A percentile compares a stretch with the other conserved stretches of the same genome.
phyloP scores from a whole-genome alignment of 2,329 filamentous ascomycete genomes.

The Cladophialophora immunda region DNA sequence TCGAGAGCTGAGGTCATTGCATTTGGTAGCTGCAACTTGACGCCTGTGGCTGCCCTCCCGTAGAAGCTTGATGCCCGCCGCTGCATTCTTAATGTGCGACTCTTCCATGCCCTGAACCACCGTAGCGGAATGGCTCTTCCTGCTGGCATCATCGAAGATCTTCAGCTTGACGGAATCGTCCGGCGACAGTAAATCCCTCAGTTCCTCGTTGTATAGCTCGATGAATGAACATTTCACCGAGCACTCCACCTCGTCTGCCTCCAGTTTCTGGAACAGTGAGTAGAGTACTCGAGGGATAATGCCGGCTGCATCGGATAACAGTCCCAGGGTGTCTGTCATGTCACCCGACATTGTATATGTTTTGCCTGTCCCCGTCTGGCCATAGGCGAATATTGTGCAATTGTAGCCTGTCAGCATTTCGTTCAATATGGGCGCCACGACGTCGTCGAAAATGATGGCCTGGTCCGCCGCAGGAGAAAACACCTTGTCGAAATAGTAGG shows the following conservation, averaged over 20 bases:
- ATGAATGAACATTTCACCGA: slow-evolving; percentile 98
- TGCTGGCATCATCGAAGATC: slow-evolving; percentile 90
- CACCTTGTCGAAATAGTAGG: slow-evolving; percentile 95
- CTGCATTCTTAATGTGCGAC: slow-evolving; percentile 84
- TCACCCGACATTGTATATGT: slow-evolving; percentile 99
- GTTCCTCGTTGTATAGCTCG: slow-evolving; percentile 96
- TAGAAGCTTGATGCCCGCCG: slow-evolving; percentile 86
- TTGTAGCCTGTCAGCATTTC: slow-evolving; percentile 97
- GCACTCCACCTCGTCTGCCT: slow-evolving; percentile 79
- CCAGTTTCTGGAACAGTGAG: slow-evolving; percentile 84
- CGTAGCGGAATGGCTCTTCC: slow-evolving; percentile 83
- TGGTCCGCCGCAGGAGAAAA: slow-evolving; percentile 96
- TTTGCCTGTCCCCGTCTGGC: slow-evolving; percentile 96
- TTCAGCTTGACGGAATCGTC: slow-evolving; percentile 90
- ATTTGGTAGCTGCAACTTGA: slow-evolving; percentile 99
- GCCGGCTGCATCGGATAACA: slow-evolving; percentile 88
- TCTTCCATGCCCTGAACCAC: slow-evolving; percentile 98
- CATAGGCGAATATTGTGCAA: slow-evolving; percentile 98
- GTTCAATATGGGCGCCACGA: slow-evolving; percentile 89
- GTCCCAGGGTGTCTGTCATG: slow-evolving; percentile 85
- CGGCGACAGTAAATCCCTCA: slow-evolving; percentile 83
- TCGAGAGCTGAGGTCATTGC: slow-evolving; percentile 95
- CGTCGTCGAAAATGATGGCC: slow-evolving; percentile 92
- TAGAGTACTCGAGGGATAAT: slow-evolving; percentile 94
- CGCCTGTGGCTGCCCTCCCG: slow-evolving; percentile 90